These are phyloP conservation scores for Penicillium steckii DNA, from an alignment of 495 filamentous ascomycete species.

Conservation along the genomic window DNA sequence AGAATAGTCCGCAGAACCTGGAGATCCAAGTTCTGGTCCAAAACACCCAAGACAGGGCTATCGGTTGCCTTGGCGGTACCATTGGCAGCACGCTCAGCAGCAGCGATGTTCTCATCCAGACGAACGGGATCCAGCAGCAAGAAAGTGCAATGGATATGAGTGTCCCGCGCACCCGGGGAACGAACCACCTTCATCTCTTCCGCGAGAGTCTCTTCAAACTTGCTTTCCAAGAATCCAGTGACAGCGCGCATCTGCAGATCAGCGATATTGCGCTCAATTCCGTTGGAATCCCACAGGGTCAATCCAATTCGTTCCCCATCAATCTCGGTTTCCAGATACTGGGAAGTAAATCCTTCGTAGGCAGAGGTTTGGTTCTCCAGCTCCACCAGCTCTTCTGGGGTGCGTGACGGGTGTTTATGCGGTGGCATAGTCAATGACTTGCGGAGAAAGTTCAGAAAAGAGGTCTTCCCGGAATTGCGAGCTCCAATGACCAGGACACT, in stretches of 20 bases:
- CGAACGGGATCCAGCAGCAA: conserved; percentile 86
- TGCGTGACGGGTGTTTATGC: conserved; percentile 64
- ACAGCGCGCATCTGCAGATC: conserved; percentile 92
- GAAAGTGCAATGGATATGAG: conserved; percentile 96
- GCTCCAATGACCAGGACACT: conserved; percentile 91
- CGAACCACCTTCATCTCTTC: conserved; percentile 98
- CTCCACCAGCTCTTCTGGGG: conserved; percentile 50
- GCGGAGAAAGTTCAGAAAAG: conserved; percentile 93
- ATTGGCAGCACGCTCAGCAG: conserved; percentile 58
- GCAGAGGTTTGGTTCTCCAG: conserved; percentile 37
- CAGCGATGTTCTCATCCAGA: conserved; percentile 78
- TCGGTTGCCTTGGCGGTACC: conserved; percentile 51
- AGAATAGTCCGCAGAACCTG: conserved; percentile 85
- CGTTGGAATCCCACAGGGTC: conserved; percentile 94
- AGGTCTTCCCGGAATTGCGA: conserved; percentile 88
- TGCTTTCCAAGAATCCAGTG: conserved; percentile 89
- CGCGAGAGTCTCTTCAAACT: conserved; percentile 95
- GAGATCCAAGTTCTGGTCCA: conserved; percentile 88
- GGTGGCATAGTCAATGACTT: conserved; percentile 75
- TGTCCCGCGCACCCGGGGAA: conserved; percentile 89
- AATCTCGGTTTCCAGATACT: conserved; percentile 93
- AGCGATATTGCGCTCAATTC: conserved; percentile 88
- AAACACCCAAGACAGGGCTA: conserved; percentile 52
- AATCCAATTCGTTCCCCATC: conserved; percentile 89
- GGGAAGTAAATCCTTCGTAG: conserved; percentile 70